Evolutionary conservation across 73 alveolate species (phyloP), one percentile per base, ranked within the genome.

Genomic region (Urostyla sp.): DNA sequence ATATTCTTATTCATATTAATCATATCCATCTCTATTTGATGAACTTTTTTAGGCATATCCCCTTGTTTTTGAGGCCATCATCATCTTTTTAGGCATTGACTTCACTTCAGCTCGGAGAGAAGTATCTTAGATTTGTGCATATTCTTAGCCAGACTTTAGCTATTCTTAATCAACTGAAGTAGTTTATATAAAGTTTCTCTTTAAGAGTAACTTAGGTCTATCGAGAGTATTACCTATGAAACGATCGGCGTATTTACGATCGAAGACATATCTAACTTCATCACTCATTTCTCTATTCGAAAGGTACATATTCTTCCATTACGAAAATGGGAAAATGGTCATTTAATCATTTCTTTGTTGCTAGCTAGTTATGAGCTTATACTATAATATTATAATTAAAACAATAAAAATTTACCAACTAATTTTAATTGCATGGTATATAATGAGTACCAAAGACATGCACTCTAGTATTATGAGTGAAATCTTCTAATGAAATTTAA

Each of bases 141-240:
- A 87, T 58, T 48, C 69, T 72, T 78, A 86, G 43, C 94, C 94
- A 58, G 46, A 81, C 51, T 83, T 82, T 50, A 92, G 82, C 16
- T 32, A 50, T 88, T 96, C 98, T 26, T 75, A 85, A 37, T 94
- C 93, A 52, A 90, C 87, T 51, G 78, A 51, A 53, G 98, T 92
- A 27, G 58, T 91, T 43, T 76, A 48, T 49, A 89, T 87, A 59
- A 67, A 80, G 35, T 78, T 76, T 80, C 98, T 89, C 57, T 96
- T 94, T 69, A 96, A 77, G 16, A 96, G 67, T 18, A 96, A 67
- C 31, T 90, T 72, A 10, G 99, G 99, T 84, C 94, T 86, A 31
- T 91, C 98, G 8, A 96, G 92, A 10, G 98, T 92, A 80, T 94
- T 96, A n/a, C 99, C 99, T 75, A 89, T 52, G 53, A 44, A 79